These are phyloP conservation scores for Hymenoscyphus albidus DNA, from an alignment of 2,329 filamentous ascomycete genomes.

Conservation along the genomic window DNA sequence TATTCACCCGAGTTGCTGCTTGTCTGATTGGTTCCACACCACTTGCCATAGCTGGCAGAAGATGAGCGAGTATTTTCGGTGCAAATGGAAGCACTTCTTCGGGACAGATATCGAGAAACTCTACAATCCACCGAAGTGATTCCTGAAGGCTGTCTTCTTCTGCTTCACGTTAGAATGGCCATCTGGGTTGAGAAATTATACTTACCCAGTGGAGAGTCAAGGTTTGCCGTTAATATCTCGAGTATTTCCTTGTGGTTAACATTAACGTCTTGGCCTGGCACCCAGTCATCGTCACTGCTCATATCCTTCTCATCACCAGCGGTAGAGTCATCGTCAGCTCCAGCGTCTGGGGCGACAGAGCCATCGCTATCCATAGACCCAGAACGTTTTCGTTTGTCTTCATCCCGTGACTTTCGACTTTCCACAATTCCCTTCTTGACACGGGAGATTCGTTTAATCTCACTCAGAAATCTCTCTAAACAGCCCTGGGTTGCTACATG, in stretches of 20 bases:
- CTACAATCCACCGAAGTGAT: constrained; percentile 90
- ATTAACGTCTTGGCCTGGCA: constrained; percentile 93
- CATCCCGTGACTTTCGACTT: constrained; percentile 64
- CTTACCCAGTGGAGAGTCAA: constrained; percentile 75
- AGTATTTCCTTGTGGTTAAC: constrained; percentile 90
- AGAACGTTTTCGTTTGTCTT: constrained; percentile 64
- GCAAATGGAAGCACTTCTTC: constrained; percentile 96
- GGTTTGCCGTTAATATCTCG: constrained; percentile 83
- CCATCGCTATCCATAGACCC: constrained; percentile 64
- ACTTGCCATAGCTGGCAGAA: constrained; percentile 91
- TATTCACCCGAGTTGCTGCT: constrained; percentile 85
- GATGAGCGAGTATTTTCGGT: constrained; percentile 83
- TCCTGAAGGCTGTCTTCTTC: constrained; percentile 92
- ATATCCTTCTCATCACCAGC: constrained; percentile 54
- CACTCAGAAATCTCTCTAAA: constrained; percentile 82
- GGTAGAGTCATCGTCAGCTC: constrained; percentile 55
- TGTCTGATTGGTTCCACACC: constrained; percentile 84
- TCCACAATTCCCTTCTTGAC: constrained; percentile 91
- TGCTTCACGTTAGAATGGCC: constrained; percentile 34
- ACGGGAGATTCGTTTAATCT: constrained; percentile 90
- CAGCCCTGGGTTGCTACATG: constrained; percentile 86
- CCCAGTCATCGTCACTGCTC: constrained; percentile 85
- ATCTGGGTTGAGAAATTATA: not conserved
- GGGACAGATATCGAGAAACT: constrained; percentile 94
- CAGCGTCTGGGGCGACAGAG: constrained; percentile 50